Evolutionary conservation across 2,329 filamentous ascomycete species (phyloP), one percentile per base, ranked within the genome.

Genomic region (Ophiostoma fasciatum): DNA sequence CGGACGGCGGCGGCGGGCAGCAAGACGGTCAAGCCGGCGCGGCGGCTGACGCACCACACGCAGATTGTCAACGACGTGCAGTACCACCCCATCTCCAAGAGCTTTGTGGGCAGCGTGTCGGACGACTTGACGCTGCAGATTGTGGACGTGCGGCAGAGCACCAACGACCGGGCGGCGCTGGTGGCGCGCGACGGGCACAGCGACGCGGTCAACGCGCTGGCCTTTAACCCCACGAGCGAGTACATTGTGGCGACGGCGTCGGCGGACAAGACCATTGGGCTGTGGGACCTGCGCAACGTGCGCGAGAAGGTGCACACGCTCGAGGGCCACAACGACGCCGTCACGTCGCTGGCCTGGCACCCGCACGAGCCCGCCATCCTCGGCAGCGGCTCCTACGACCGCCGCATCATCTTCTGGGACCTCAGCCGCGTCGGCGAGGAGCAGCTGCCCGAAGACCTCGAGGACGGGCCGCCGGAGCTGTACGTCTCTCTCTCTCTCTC

Each of bases 61-160:
- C 78, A 88, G 19, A 82, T 90, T 36, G 90, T 98, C 53, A 98
- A 98, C 55, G 90, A 98, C 51, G 87, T 98, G 22, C 85, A 96
- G 59, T 84, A 93, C 53, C 88, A 96, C 49, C 87, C 88, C 8
- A 71, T 85, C 29, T 82, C 88, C 44, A 78, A 75, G 49, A 76
- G 78, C 48, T 77, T 92, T 44, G 82, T 98, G 42, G 92, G 88
- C 43, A 88, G 82, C 13, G 90, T 94, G 4, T 96, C 90, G 4
- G 90, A 98, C 54, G 90, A 98, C 54, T 69, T 90, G 47, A 94
- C 84, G 7, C 74, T 96, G 42, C 83, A 94, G 57, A 80, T 98
- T 41, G 69, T 96, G 41, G 90, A 98, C 55, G 70, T 80, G n/a
- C 79, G 90, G 48, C 70, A 72, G 51, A 52, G 66, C 21, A 70